A percentile compares a stretch with the other conserved stretches of the same genome.
Conservation (phyloP, 495 filamentous ascomycete genomes). For the Hyaloscypha bicolor region DNA sequence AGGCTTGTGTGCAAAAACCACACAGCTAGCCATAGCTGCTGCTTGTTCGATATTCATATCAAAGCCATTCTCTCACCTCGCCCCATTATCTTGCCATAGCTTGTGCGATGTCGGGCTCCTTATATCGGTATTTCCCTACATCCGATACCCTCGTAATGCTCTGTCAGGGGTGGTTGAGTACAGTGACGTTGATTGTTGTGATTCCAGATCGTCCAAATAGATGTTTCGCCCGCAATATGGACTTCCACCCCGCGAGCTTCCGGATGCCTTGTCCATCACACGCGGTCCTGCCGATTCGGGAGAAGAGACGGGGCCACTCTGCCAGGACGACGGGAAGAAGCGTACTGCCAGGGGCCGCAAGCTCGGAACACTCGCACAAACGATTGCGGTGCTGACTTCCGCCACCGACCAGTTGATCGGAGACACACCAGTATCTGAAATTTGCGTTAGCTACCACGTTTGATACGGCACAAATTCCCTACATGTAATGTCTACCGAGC, state of each 20-base stretch:
- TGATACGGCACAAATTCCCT: neutral
- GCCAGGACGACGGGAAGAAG: neutral
- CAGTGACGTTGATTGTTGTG: neutral
- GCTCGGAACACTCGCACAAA: slow-evolving; percentile 35
- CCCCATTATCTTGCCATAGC: neutral
- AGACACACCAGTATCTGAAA: slow-evolving; percentile 28
- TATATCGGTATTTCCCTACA: too few species aligned
- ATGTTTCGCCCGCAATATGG: neutral
- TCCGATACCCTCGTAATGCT: neutral
- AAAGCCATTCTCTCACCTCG: neutral
- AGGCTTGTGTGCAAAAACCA: neutral
- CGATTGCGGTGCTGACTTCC: slow-evolving; percentile 34
- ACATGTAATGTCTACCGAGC: slow-evolving; percentile 35
- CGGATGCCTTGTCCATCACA: neutral
- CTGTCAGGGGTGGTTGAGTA: neutral
- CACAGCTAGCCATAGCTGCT: neutral
- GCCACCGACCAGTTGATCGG: slow-evolving; percentile 36
- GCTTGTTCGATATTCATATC: neutral
- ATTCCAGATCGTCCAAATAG: neutral
- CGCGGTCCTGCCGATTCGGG: neutral
- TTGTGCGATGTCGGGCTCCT: neutral
- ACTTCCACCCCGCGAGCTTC: neutral
- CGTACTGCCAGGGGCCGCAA: slow-evolving; percentile 29
- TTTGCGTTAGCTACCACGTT: neutral
- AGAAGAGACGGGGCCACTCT: neutral